These are phyloP conservation scores for Helichrysum umbraculigerum DNA, from an alignment of 129 eudicot species.

Conservation along the genomic window DNA sequence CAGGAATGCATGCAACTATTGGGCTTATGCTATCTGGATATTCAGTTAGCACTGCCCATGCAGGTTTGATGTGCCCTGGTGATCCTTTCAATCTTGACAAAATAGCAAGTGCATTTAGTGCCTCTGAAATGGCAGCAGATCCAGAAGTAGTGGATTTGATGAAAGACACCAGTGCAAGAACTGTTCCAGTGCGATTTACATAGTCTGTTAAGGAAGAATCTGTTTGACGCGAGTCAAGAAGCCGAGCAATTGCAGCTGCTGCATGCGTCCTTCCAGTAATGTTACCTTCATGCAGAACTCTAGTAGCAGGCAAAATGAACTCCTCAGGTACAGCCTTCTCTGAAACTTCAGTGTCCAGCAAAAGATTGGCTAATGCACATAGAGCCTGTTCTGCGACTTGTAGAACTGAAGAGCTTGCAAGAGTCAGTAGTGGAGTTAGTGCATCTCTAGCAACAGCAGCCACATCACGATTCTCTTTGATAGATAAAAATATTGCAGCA, in stretches of 20 bases:
- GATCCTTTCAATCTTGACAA: slow-evolving; percentile 69
- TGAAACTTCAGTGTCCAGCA: slow-evolving; percentile 74
- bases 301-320: slow-evolving; percentile 77
- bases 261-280: slow-evolving; percentile 76
- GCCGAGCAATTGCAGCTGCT: slow-evolving; percentile 93
- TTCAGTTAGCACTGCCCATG: slow-evolving; percentile 89
- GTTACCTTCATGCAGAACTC: slow-evolving; percentile 79
- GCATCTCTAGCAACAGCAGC: slow-evolving; percentile 83
- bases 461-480: slow-evolving; percentile 80
- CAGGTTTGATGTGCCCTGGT: slow-evolving; percentile 68
- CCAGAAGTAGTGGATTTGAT: slow-evolving; percentile 62
- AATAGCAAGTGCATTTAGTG: slow-evolving; percentile 78
- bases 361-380: slow-evolving; percentile 88
- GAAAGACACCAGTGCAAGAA: slow-evolving; percentile 80
- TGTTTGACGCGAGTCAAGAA: slow-evolving; percentile 64
- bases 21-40: slow-evolving; percentile 75
- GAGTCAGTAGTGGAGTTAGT: slow-evolving; percentile 56
- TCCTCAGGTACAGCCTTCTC: slow-evolving; percentile 73
- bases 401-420: slow-evolving; percentile 68
- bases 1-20: slow-evolving; percentile 74
- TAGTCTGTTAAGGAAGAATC: slow-evolving; percentile 67
- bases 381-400: slow-evolving; percentile 87
- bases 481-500: slow-evolving; percentile 81
- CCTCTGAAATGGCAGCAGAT: slow-evolving; percentile 70
- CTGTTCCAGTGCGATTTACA: slow-evolving; percentile 79